Percentiles rank a stretch among this genome's conserved stretches.
Evolutionary conservation across 208 protist species (phyloP).

Genomic region (Herpetomonas muscarum): DNA sequence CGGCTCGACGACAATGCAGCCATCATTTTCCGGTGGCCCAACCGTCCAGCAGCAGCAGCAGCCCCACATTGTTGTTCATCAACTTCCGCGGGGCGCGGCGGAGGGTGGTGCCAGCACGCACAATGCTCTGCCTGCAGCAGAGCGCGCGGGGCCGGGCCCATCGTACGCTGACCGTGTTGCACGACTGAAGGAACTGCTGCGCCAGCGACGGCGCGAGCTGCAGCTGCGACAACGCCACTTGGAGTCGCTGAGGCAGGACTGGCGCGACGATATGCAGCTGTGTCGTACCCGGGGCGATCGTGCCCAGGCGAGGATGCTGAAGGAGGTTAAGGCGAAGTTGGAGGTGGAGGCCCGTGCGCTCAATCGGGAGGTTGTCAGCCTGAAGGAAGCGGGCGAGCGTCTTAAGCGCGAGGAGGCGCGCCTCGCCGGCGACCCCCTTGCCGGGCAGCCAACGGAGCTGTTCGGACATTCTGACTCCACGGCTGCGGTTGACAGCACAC

Average conservation of each 20-base stretch:
- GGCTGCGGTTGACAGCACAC: neutral
- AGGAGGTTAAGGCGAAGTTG: conserved; percentile 36
- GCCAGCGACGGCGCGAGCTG: conserved; percentile 26
- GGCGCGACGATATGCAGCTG: conserved; percentile 47
- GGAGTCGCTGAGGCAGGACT: conserved; percentile 45
- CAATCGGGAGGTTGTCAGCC: conserved; percentile 44
- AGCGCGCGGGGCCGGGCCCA: no score
- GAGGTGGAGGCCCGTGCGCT: conserved; percentile 50
- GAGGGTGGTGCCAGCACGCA: no score
- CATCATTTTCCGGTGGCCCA: no score
- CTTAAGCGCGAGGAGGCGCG: conserved; percentile 35
- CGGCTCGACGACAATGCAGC: no score
- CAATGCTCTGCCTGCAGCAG: no score
- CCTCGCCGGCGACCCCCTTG: conserved; percentile 1
- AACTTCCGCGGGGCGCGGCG: no score
- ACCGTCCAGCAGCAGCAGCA: no score
- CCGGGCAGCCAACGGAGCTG: conserved; percentile 1
- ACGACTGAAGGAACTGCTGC: conserved; percentile 14
- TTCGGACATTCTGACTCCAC: no score
- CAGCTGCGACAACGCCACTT: conserved; percentile 17
- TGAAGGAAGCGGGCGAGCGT: conserved; percentile 28
- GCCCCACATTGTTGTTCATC: no score
- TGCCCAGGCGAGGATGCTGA: conserved; percentile 27
- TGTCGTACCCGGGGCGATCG: conserved; percentile 31
- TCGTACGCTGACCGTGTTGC: conserved; percentile 14